Percentiles rank a stretch among this genome's conserved stretches.
Conservation (phyloP, 2,329 filamentous ascomycete genomes). For the Pleomassaria siparia region DNA sequence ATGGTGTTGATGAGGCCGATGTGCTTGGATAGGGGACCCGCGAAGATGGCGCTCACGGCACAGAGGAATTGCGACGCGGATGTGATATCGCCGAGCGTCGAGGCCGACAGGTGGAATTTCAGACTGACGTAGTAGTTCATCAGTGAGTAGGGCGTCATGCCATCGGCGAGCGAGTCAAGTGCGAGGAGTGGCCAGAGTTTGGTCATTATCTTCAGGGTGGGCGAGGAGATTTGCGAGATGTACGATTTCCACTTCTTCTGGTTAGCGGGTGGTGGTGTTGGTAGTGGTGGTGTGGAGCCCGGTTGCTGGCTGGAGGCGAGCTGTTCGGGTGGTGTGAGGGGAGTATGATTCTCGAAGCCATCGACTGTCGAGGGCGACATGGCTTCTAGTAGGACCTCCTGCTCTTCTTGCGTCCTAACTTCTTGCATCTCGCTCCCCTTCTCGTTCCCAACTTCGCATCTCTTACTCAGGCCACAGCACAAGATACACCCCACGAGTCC, state of each 20-base stretch:
- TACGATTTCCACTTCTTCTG: conserved; percentile 33
- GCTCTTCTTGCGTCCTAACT: conserved; percentile 27
- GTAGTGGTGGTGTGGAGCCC: background rate
- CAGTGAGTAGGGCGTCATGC: conserved; percentile 51
- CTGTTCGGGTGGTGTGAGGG: conserved; percentile 23
- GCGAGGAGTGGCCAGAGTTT: conserved; percentile 66
- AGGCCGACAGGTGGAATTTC: conserved; percentile 46
- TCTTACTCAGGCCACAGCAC: conserved; percentile 42
- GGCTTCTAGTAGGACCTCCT: conserved; percentile 35
- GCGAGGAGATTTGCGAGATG: conserved; percentile 57
- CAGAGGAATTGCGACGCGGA: conserved; percentile 51
- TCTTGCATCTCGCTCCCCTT: conserved; percentile 17
- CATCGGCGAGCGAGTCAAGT: conserved; percentile 66
- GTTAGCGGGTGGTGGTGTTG: background rate
- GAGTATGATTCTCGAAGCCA: conserved; percentile 29
- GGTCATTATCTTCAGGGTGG: conserved; percentile 62
- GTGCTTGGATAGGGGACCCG: conserved; percentile 58
- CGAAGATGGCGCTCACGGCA: conserved; percentile 58
- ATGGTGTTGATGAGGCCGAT: conserved; percentile 64
- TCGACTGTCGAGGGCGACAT: conserved; percentile 37
- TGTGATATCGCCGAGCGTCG: conserved; percentile 63
- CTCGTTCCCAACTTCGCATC: conserved; percentile 43
- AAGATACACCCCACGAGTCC: conserved; percentile 44
- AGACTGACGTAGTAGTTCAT: conserved; percentile 42
- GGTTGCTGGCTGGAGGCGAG: conserved; percentile 15